Evolutionary conservation across 345 rosid species (phyloP).

Genomic region (Pistacia vera): DNA sequence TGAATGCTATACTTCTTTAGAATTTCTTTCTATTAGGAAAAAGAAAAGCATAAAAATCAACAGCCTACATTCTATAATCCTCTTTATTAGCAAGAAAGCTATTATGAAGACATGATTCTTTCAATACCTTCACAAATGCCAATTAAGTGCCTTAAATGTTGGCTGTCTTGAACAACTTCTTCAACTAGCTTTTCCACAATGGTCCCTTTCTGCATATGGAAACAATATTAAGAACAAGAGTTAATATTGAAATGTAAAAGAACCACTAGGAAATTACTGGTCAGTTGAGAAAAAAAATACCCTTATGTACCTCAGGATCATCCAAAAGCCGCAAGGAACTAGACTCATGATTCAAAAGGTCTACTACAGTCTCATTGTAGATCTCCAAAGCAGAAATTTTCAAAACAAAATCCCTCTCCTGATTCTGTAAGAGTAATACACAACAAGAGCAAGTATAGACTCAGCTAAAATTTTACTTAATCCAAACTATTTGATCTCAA

Average conservation of each 20-base stretch:
- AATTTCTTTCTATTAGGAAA: too few species aligned
- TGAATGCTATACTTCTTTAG: too few species aligned
- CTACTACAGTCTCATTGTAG: conserved; percentile 85
- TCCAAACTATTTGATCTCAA: conserved; percentile 9
- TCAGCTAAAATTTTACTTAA: neutral
- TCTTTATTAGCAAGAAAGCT: too few species aligned
- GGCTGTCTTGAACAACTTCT: conserved; percentile 70
- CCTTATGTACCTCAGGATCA: conserved; percentile 84
- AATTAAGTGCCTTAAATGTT: conserved; percentile 79
- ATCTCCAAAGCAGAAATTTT: conserved; percentile 92
- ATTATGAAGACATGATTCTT: neutral
- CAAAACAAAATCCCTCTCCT: conserved; percentile 70
- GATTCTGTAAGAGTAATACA: conserved; percentile 45
- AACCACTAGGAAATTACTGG: neutral
- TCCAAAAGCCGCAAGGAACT: conserved; percentile 88
- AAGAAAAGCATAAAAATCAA: too few species aligned
- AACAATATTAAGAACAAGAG: conserved; percentile 17
- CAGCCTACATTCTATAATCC: too few species aligned
- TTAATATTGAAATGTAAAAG: conserved; percentile 15
- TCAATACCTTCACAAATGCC: conserved; percentile 83
- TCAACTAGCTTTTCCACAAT: conserved; percentile 86
- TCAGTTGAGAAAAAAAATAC: neutral
- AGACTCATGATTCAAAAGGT: conserved; percentile 81
- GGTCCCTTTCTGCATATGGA: conserved; percentile 71
- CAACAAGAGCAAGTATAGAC: neutral